Percentiles rank a stretch among this genome's conserved stretches.
phyloP scores from a whole-genome alignment of 139 green algal genomes.

The Gonium pectorale region DNA sequence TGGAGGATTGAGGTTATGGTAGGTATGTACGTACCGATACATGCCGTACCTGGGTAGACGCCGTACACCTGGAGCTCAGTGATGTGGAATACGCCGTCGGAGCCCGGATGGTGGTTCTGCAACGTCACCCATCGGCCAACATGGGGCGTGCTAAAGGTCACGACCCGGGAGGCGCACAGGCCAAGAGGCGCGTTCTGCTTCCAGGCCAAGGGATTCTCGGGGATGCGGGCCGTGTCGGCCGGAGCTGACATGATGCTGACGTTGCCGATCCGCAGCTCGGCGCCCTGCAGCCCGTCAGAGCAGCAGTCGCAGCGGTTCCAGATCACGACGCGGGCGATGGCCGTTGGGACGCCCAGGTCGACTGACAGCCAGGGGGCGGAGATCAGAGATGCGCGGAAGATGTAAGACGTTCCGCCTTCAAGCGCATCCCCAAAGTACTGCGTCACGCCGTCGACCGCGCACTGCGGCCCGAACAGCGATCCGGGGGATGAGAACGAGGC shows the following conservation, averaged over 20 bases:
- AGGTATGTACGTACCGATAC: too few species aligned
- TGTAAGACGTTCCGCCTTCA: background rate
- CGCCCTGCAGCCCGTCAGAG: background rate
- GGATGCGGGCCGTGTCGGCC: background rate
- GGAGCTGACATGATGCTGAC: background rate
- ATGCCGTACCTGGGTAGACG: too few species aligned
- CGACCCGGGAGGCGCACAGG: background rate
- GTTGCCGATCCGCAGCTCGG: background rate
- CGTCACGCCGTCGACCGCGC: background rate
- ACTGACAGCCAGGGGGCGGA: background rate
- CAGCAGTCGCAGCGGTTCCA: slow-evolving; percentile 12
- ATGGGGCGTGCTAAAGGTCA: background rate
- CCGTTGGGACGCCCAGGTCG: background rate
- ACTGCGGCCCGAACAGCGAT: background rate
- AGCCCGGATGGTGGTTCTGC: background rate
- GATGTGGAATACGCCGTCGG: background rate
- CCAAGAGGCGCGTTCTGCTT: background rate
- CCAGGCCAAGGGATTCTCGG: background rate
- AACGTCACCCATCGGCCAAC: background rate
- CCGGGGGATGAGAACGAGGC: background rate
- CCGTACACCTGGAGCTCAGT: background rate
- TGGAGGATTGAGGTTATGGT: too few species aligned
- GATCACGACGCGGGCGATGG: background rate
- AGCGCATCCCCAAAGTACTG: background rate
- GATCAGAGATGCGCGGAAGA: background rate